These are phyloP conservation scores for Pseudodiploospora longispora DNA, from an alignment of 2,329 filamentous ascomycete genomes.

Conservation along the genomic window DNA sequence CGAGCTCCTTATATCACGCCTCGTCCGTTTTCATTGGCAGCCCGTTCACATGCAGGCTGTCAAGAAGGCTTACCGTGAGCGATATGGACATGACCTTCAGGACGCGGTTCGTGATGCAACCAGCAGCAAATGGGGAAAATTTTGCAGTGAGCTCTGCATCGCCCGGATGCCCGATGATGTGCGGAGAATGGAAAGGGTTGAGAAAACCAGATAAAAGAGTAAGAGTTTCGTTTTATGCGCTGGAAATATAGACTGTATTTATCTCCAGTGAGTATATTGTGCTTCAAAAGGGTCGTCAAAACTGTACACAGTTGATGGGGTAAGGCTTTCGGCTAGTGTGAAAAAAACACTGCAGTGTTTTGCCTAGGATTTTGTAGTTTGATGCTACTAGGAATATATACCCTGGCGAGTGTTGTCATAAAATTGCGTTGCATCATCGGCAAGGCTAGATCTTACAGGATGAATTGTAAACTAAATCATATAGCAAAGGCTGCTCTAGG, in stretches of 20 bases:
- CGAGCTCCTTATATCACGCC: constrained; percentile 77
- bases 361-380: too few species aligned
- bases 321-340: too few species aligned
- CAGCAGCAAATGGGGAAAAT: constrained; percentile 66
- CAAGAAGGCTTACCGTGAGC: constrained; percentile 69
- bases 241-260: too few species aligned
- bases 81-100: constrained; percentile 67
- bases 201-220: constrained; percentile 4
- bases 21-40: constrained; percentile 92
- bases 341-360: too few species aligned
- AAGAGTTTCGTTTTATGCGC: neutral
- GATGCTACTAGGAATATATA: too few species aligned
- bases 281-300: too few species aligned
- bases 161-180: constrained; percentile 53
- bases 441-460: too few species aligned
- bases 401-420: too few species aligned
- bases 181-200: constrained; percentile 33
- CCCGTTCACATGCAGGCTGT: constrained; percentile 69
- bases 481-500: neutral
- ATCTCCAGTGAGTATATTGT: neutral
- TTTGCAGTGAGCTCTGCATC: constrained; percentile 64
- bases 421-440: too few species aligned
- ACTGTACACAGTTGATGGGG: too few species aligned
- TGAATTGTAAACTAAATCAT: too few species aligned
- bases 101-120: constrained; percentile 73